phyloP scores from a whole-genome alignment of 139 green algal genomes.

The Zygnema cylindricum region DNA sequence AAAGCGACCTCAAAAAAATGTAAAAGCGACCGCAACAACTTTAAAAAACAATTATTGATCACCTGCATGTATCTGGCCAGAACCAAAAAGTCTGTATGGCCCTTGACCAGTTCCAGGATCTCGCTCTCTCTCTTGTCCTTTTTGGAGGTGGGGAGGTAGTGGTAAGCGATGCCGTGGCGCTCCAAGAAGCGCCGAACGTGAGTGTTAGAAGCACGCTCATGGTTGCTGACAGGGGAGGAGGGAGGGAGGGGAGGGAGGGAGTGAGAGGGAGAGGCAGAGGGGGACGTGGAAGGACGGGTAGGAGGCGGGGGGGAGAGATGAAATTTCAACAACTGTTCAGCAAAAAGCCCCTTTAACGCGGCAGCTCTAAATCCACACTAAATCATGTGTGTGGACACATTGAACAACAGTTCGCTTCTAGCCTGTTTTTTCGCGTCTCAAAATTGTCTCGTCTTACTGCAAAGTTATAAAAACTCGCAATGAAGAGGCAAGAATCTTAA shows the following conservation, averaged over 20 bases:
- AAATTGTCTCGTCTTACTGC: no score
- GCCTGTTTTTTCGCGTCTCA: no score
- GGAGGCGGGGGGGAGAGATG: not conserved
- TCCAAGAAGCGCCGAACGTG: slow-evolving; percentile 49
- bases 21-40: no score
- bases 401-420: no score
- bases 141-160: slow-evolving; percentile 48
- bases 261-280: not conserved
- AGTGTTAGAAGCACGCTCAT: slow-evolving; percentile 15
- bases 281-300: not conserved
- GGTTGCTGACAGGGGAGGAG: slow-evolving; percentile 49
- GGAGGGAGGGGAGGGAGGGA: no score
- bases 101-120: slow-evolving; percentile 33
- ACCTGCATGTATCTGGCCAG: slow-evolving; percentile 65
- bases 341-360: no score
- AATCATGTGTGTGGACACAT: no score
- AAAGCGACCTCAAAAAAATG: no score
- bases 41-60: no score
- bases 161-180: slow-evolving; percentile 52
- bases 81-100: slow-evolving; percentile 55
- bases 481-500: no score
- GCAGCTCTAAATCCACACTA: no score
- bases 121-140: slow-evolving; percentile 44
- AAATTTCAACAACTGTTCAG: not conserved
- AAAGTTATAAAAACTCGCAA: no score